Evolutionary conservation across 345 rosid genomes (phyloP), one percentile per base, ranked within the genome.

Genomic region (Sapria himalayana): DNA sequence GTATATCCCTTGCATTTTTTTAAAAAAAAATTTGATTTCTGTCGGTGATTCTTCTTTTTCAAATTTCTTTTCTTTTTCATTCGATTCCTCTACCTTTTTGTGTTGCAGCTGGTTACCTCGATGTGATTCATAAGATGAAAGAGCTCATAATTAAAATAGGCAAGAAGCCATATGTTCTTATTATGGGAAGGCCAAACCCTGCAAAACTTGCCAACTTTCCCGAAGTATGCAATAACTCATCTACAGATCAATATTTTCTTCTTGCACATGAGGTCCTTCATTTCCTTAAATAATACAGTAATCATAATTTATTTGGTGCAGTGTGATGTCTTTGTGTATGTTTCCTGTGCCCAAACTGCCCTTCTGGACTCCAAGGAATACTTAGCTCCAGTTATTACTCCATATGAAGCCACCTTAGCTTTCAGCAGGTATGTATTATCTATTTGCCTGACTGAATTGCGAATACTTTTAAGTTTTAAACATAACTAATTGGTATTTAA

Each of bases 131-230:
- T 52, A 85, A 63, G 56, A 78, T 86, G 80, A 81, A 74, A 56
- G 93, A 76, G 23, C 58, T 86, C 34, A 61, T 78, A 48, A 59
- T 64, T 12, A 57, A 54, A 37, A 74, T 81, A 35, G 93, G 98
- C 7, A 86, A 86, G 61, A 81, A 74, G 47, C 69, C 77, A 27
- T 86, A 86, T 52, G 76, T 71, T 44, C 74, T 86, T 61, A 91
- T 78, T 33, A 78, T 81, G 93, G 94, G 94, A 51, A 70, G 73
- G 54, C 94, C 93, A 43, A 86, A 86, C 52, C 91, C 94, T 12
- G 80, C 93, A 39, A 86, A 86, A 58, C 91, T 86, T 37, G 98
- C 94, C 25, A 86, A 86, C 63, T 86, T 81, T 46, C 98, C 85
- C 0, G 94, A 86, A 73, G 98, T 72, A 58, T 46, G 42, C 24